A percentile compares a stretch with the other conserved stretches of the same genome.
These are phyloP conservation scores for Scedosporium apiospermum DNA, from an alignment of 2,329 filamentous ascomycete species.

Conservation along the genomic window DNA sequence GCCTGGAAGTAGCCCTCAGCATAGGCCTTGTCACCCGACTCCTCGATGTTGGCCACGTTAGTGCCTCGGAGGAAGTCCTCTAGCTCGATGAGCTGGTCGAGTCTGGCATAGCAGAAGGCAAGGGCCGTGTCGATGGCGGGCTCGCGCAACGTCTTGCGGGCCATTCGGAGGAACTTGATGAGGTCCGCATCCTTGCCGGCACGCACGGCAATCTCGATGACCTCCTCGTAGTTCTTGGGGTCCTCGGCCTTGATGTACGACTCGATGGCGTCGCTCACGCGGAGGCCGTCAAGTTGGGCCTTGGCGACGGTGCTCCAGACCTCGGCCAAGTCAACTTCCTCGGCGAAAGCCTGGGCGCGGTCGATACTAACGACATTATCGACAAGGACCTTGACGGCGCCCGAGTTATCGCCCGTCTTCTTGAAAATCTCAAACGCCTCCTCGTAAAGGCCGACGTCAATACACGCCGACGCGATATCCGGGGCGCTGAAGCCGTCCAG, in stretches of 20 bases:
- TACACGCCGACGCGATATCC: conserved; percentile 87
- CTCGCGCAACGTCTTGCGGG: conserved; percentile 91
- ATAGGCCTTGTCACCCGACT: conserved; percentile 96
- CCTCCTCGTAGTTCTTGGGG: conserved; percentile 85
- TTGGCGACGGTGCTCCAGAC: conserved; percentile 99
- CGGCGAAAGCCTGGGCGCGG: conserved; percentile 88
- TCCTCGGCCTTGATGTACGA: conserved; percentile 96
- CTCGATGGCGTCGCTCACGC: conserved; percentile 84
- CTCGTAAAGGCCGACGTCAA: conserved; percentile 89
- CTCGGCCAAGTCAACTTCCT: conserved; percentile 85
- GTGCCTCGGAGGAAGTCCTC: conserved; percentile 91
- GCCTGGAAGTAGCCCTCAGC: conserved; percentile 90
- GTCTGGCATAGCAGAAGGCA: conserved; percentile 86
- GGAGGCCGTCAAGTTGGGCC: conserved; percentile 91
- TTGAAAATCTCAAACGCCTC: conserved; percentile 98
- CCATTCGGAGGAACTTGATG: conserved; percentile 94
- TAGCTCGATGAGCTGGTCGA: conserved; percentile 83
- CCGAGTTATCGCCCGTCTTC: conserved; percentile 84
- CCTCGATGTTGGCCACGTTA: conserved; percentile 92
- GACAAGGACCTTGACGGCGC: conserved; percentile 83
- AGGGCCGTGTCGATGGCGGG: conserved; percentile 87
- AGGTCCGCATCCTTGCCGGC: conserved; percentile 97
- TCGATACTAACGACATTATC: conserved; percentile 98
- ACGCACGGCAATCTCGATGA: conserved; percentile 90
- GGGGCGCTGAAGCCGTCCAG: conserved; percentile 83